Conservation (phyloP, 371 early-diverging fungal genomes). For the Mucor indicus region DNA sequence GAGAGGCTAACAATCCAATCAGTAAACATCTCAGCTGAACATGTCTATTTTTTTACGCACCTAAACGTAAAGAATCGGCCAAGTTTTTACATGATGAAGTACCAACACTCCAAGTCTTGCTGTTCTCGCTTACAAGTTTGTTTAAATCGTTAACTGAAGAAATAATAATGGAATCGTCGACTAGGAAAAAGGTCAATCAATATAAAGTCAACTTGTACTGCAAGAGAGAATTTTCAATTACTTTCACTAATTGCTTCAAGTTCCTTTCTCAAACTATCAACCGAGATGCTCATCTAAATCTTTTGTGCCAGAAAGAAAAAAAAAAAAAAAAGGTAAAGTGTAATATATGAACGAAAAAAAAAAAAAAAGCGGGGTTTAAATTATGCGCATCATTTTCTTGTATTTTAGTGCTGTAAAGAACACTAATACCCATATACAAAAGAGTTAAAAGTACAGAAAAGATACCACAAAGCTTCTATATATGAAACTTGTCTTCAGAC, state of each 20-base stretch:
- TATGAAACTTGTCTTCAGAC: no score
- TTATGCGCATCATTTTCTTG: no score
- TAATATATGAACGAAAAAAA: no score
- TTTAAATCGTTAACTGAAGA: slow-evolving; percentile 2
- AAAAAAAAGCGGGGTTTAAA: no score
- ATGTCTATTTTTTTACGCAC: neutral
- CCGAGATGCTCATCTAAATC: slow-evolving; percentile 7
- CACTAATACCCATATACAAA: no score
- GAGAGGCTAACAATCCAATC: slow-evolving; percentile 26
- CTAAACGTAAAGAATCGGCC: slow-evolving; percentile 15
- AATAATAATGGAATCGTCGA: slow-evolving; percentile 3
- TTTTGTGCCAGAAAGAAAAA: neutral
- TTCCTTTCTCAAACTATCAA: slow-evolving; percentile 9
- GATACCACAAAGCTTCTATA: no score
- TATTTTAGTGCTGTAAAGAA: no score
- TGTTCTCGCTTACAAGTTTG: slow-evolving; percentile 2
- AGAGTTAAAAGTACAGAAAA: no score
- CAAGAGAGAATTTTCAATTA: no score
- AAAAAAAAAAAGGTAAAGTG: no score
- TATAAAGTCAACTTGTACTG: no score
- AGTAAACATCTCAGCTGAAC: no score
- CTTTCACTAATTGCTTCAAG: slow-evolving; percentile 6
- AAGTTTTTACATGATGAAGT: slow-evolving; percentile 8
- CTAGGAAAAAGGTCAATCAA: neutral
- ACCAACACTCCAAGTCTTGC: slow-evolving; percentile 5